A percentile compares a stretch with the other conserved stretches of the same genome.
Conservation (phyloP, 768 basidiomycete genomes). For the Rubroboletus satanas region DNA sequence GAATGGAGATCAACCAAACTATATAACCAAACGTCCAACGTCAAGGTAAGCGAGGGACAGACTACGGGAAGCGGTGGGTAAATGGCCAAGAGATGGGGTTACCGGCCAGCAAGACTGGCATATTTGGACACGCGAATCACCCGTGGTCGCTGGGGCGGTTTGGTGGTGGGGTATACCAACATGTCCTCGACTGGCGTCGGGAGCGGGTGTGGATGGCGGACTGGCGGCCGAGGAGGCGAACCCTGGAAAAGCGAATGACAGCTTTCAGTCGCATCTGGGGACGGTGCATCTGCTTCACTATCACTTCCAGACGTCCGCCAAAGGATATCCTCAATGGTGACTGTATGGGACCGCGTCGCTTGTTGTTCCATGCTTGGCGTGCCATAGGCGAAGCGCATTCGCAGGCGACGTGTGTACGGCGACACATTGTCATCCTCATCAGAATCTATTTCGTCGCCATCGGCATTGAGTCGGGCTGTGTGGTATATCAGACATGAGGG, state of each 20-base stretch:
- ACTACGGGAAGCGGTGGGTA: not conserved
- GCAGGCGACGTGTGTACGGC: constrained; percentile 49
- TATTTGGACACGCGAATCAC: constrained; percentile 25
- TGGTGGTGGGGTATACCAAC: constrained; percentile 29
- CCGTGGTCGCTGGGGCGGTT: constrained; percentile 5
- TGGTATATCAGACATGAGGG: constrained; percentile 6
- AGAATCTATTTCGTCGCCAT: constrained; percentile 61
- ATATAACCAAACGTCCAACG: not conserved
- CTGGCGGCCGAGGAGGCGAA: constrained; percentile 10
- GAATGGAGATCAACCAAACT: constrained; percentile 2
- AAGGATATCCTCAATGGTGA: constrained; percentile 24
- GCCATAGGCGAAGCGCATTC: constrained; percentile 34
- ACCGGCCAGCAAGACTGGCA: constrained; percentile 32
- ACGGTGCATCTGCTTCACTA: constrained; percentile 17
- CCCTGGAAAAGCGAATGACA: constrained; percentile 10
- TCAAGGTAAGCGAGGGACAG: not conserved
- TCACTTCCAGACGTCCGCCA: constrained; percentile 25
- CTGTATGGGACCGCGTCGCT: constrained; percentile 26
- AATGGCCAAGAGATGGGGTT: constrained; percentile 3
- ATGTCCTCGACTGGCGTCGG: constrained; percentile 56
- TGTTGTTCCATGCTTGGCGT: constrained; percentile 24
- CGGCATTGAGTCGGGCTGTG: constrained; percentile 39
- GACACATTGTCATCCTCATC: constrained; percentile 52
- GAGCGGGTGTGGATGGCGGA: constrained; percentile 42
- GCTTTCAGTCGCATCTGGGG: constrained; percentile 21